Base-by-base conservation (phyloP, 176 grass and related monocot genomes). In the Bolboschoenus planiculmis region DNA sequence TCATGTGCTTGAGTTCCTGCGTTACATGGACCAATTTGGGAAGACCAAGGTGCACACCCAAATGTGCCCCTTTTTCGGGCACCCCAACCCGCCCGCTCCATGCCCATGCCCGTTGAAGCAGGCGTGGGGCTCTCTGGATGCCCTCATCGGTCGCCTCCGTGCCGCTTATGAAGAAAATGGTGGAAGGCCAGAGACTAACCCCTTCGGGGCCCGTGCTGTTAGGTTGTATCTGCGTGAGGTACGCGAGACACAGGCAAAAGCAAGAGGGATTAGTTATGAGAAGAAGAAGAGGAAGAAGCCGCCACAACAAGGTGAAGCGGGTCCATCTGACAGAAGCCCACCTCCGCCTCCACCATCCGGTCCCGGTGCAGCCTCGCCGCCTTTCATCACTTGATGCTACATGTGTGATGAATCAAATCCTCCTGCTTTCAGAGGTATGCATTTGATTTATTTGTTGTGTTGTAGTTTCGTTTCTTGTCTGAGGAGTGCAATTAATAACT, bases 141-240 rank as follows among this genome's bases (percentile, higher is more conserved):
- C 94, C 33, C 91, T 97, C 43, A 92, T 94, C 58, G 94, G 94
- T 80, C 89, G 94, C 44, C 91, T 97, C 63, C 91, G 94, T 18
- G 94, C 94, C 42, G 94, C 94, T 78, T 97, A 88, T 85, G 94
- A 97, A 85, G 94, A 97, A 88, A 97, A 94, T 87, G 94, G 94
- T 2, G 94, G 94, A 35, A 90, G 86, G 71, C 94, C 88, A 0
- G 94, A 97, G 74, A 90, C 88, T 79, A 97, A 97, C 89, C 94
- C 94, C 14, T 97, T 97, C 54, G 94, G 91, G 6, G 89, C 91
- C 20, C 94, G 94, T 42, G 94, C 94, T 65, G 94, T 97, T 46
- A 59, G 94, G 5, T 91, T 97, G 31, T 97, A 93, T 87, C 87
- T 97, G 23, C 91, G 94, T 11, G 94, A 97, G 42, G 94, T 97